Evolutionary conservation across 148 eudicot species (phyloP).

Genomic region (Amaranthus cruentus): DNA sequence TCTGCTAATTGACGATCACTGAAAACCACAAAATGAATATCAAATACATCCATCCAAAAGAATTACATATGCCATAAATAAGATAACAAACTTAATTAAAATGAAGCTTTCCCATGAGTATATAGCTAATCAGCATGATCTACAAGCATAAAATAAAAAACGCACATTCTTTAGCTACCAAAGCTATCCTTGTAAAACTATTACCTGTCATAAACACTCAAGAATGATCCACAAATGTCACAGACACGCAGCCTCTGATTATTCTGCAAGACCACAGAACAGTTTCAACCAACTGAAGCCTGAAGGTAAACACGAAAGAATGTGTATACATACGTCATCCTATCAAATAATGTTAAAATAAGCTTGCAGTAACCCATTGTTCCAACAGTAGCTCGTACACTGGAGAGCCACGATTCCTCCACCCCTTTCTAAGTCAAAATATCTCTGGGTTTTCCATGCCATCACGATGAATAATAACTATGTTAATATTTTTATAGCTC

Average conservation of each 20-base stretch:
- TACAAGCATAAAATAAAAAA: constrained; percentile 66
- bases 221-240: constrained; percentile 97
- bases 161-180: constrained; percentile 93
- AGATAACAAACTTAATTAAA: neutral
- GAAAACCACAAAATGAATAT: constrained; percentile 34
- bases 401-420: no score
- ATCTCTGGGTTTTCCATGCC: no score
- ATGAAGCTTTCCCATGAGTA: constrained; percentile 20
- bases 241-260: constrained; percentile 98
- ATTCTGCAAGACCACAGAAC: constrained; percentile 45
- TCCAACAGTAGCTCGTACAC: no score
- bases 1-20: constrained; percentile 97
- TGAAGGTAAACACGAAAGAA: no score
- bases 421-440: no score
- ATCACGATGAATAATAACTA: no score
- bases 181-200: constrained; percentile 80
- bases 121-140: constrained; percentile 56
- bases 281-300: no score
- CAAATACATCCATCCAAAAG: constrained; percentile 14
- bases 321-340: no score
- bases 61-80: constrained; percentile 5
- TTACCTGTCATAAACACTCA: constrained; percentile 97
- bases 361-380: no score
- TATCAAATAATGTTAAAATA: no score
- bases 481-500: no score